Evolutionary conservation across 805 yeast species (phyloP).

Genomic region (Metschnikowia borealis): DNA sequence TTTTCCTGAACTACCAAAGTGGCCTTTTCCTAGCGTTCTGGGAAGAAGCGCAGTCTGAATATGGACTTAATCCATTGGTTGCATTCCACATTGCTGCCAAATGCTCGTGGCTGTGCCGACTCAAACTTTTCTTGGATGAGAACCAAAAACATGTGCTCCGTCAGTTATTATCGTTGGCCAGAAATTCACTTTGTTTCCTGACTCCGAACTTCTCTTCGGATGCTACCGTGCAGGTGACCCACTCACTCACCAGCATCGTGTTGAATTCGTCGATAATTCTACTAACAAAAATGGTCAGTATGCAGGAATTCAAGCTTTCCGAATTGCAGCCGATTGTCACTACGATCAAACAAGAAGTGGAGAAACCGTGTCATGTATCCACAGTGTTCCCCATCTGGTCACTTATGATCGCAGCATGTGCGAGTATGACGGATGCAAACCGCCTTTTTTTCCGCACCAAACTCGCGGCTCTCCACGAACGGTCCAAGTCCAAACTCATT

Average conservation of each 20-base stretch:
- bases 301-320: background rate
- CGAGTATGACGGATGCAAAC: slow-evolving; percentile 4
- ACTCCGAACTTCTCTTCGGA: background rate
- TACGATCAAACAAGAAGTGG: slow-evolving; percentile 9
- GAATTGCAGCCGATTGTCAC: slow-evolving; percentile 5
- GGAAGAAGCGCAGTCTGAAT: slow-evolving; percentile 6
- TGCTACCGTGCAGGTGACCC: slow-evolving; percentile 6
- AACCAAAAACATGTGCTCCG: slow-evolving; percentile 1
- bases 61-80: slow-evolving; percentile 10
- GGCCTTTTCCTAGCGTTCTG: slow-evolving; percentile 6
- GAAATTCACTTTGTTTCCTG: slow-evolving; percentile 5
- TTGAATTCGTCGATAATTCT: slow-evolving; percentile 11
- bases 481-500: slow-evolving; percentile 10
- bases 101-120: slow-evolving; percentile 18
- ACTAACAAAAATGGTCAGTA: slow-evolving; percentile 8
- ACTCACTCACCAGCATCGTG: slow-evolving; percentile 11
- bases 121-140: slow-evolving; percentile 7
- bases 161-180: slow-evolving; percentile 9
- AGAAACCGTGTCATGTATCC: slow-evolving; percentile 4
- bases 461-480: slow-evolving; percentile 2
- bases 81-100: slow-evolving; percentile 18
- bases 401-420: slow-evolving; percentile 14
- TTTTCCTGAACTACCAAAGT: slow-evolving; percentile 7
- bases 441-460: slow-evolving; percentile 7
- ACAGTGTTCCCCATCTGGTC: slow-evolving; percentile 17